Conservation (phyloP, 2,329 filamentous ascomycete genomes). For the Diaporthe nobilis region DNA sequence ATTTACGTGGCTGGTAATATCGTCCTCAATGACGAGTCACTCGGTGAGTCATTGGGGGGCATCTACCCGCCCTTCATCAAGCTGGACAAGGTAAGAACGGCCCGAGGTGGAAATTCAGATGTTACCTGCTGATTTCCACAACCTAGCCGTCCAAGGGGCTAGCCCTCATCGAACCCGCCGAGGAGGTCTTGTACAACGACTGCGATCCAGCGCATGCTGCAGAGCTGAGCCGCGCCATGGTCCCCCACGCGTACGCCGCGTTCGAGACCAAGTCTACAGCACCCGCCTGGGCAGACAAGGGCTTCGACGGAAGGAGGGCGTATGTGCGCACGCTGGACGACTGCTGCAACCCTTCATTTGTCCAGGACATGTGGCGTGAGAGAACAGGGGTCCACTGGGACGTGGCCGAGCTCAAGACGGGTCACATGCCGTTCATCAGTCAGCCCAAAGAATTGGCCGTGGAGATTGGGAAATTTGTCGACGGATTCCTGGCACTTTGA, state of each 20-base stretch:
- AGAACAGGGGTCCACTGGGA: conserved; percentile 47
- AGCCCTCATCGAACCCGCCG: conserved; percentile 14
- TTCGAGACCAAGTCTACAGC: conserved; percentile 15
- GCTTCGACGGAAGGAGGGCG: conserved; percentile 27
- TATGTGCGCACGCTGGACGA: conserved; percentile 40
- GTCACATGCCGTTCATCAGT: conserved; percentile 49
- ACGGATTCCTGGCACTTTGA: background rate
- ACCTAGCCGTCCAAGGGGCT: conserved; percentile 21
- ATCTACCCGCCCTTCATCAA: conserved; percentile 17
- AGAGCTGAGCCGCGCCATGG: background rate
- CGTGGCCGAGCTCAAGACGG: conserved; percentile 45
- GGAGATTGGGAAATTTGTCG: conserved; percentile 40
- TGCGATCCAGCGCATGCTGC: background rate
- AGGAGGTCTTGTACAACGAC: conserved; percentile 32
- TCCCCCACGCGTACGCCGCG: conserved; percentile 41
- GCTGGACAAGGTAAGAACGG: conserved; percentile 5
- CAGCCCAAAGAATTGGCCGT: conserved; percentile 43
- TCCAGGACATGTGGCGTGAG: conserved; percentile 46
- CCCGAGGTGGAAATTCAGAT: no score
- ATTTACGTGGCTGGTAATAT: conserved; percentile 32
- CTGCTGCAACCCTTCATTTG: conserved; percentile 42
- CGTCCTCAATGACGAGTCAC: conserved; percentile 12
- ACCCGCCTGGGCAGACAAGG: conserved; percentile 26
- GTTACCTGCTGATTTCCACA: background rate
- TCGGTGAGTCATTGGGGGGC: background rate